Base-by-base conservation (phyloP, 805 yeast species). In the Candida hispaniensis region DNA sequence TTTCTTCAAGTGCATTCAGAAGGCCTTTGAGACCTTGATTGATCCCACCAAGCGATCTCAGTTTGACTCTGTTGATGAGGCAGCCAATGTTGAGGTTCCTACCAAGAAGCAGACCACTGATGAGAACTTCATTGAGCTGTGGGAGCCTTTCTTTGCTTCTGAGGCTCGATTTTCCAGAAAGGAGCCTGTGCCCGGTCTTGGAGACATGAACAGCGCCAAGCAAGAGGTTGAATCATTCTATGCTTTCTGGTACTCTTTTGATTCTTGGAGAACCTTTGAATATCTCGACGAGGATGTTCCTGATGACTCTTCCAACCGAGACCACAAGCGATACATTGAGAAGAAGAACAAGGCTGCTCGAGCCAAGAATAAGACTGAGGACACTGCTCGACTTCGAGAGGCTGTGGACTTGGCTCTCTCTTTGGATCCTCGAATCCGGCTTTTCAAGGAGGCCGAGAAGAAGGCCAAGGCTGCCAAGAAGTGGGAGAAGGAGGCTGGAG, bases 231-330 rank as follows among this genome's bases (percentile, higher is more conserved):
- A 81, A 51, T 67, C 65, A 35, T 86, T 93, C 65, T 88, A 88
- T 70, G 71, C 73, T 48, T 88, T 83, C 73, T 91, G 91, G 79
- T 77, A 77, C 61, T 77, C 79, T 60, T 81, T 86, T 47, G 95
- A 91, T 63, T 88, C 97, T 13, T 91, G 98, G 98, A 81, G 94
- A 69, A 69, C 94, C 30, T 91, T 91, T 57, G 98, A 91, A 66
- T 91, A 86, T 67, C 73, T 85, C 60, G 98, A 91, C 58, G 98
- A 91, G 69, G 98, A 91, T 57, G 95, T 86, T 54, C 98, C 98
- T 49, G 98, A 91, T 67, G 98, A 91, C 64, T 81, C 96, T 40
- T 80, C 94, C 43, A 91, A 91, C 76, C 85, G 98, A 72, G 98
- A 91, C 61, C 94, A 91, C 74, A 91, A 91, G 70, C 93, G 98